Evolutionary conservation across 164 flowering plant genomes (phyloP).

Genomic region (Vitis rupestris): DNA sequence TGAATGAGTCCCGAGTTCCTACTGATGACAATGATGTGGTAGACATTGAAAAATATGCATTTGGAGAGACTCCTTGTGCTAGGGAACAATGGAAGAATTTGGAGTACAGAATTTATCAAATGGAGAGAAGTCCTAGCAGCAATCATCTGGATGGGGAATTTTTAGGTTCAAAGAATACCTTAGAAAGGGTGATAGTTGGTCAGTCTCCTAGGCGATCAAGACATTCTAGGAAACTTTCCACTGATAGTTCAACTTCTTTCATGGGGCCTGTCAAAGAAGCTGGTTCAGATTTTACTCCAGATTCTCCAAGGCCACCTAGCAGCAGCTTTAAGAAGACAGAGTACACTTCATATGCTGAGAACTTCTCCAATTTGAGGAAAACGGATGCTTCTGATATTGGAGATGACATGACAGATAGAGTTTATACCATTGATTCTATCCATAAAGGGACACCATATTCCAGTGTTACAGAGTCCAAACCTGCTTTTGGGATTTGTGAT

Average conservation of each 20-base stretch:
- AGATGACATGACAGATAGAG: conserved; percentile 80
- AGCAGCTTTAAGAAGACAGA: conserved; percentile 52
- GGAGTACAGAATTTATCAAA: conserved; percentile 15
- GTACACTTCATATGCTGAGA: conserved; percentile 35
- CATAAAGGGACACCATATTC: conserved; percentile 46
- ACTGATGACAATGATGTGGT: conserved; percentile 38
- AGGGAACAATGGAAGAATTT: conserved; percentile 27
- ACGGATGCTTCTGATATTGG: conserved; percentile 59
- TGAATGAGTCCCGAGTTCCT: conserved; percentile 40
- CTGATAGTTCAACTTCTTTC: conserved; percentile 43
- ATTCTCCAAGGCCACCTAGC: conserved; percentile 33
- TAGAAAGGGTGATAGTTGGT: conserved; percentile 47
- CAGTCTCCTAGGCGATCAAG: conserved; percentile 42
- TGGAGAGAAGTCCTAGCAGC: conserved; percentile 33
- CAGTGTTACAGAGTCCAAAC: conserved; percentile 37
- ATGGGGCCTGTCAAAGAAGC: conserved; percentile 34
- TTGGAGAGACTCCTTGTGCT: conserved; percentile 60
- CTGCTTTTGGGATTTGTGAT: conserved; percentile 36
- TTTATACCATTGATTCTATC: conserved; percentile 82
- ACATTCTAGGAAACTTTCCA: conserved; percentile 44
- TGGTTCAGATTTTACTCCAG: conserved; percentile 28
- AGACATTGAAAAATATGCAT: conserved; percentile 72
- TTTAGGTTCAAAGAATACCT: conserved; percentile 31
- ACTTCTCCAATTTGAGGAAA: conserved; percentile 35
- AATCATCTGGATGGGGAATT: conserved; percentile 38